phyloP scores from a whole-genome alignment of 495 filamentous ascomycete species.

The Neurospora sublineolata region DNA sequence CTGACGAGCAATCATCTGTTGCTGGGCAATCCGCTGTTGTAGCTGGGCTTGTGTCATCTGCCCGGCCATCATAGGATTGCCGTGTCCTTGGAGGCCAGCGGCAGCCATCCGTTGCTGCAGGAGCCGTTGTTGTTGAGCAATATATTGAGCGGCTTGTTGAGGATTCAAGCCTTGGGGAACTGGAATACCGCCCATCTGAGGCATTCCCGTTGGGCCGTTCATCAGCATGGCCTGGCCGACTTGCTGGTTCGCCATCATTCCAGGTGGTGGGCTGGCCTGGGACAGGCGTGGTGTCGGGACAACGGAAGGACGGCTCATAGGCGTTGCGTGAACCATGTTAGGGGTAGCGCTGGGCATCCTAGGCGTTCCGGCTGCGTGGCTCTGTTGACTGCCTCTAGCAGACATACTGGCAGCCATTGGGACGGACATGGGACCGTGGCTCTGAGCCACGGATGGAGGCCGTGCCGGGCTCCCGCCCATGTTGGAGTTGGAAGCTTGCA shows the following conservation, averaged over 20 bases:
- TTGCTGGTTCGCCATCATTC: constrained; percentile 41
- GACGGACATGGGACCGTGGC: constrained; percentile 49
- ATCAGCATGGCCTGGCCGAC: constrained; percentile 42
- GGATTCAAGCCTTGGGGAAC: constrained; percentile 5
- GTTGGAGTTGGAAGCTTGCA: constrained; percentile 69
- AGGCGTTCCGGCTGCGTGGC: constrained; percentile 65
- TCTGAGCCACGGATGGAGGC: constrained; percentile 65
- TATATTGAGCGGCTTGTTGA: constrained; percentile 20
- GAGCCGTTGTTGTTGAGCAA: constrained; percentile 46
- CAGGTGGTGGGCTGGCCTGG: constrained; percentile 56
- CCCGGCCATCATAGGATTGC: constrained; percentile 28
- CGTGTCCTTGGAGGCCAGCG: constrained; percentile 16
- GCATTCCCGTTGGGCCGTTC: constrained; percentile 31
- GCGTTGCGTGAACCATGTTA: constrained; percentile 60
- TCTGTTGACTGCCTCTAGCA: constrained; percentile 68
- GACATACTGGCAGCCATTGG: constrained; percentile 64
- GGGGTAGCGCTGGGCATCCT: constrained; percentile 71
- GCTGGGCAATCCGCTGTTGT: constrained; percentile 30
- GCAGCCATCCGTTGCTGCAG: constrained; percentile 33
- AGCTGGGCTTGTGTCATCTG: constrained; percentile 17
- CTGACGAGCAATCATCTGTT: constrained; percentile 13
- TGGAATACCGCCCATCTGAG: constrained; percentile 18
- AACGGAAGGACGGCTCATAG: constrained; percentile 52
- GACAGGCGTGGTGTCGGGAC: constrained; percentile 62
- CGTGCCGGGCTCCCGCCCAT: constrained; percentile 68